Percentiles rank a stretch among this genome's conserved stretches.
phyloP scores from a whole-genome alignment of 1,284 basidiomycete species.

The Marasmius oreades region DNA sequence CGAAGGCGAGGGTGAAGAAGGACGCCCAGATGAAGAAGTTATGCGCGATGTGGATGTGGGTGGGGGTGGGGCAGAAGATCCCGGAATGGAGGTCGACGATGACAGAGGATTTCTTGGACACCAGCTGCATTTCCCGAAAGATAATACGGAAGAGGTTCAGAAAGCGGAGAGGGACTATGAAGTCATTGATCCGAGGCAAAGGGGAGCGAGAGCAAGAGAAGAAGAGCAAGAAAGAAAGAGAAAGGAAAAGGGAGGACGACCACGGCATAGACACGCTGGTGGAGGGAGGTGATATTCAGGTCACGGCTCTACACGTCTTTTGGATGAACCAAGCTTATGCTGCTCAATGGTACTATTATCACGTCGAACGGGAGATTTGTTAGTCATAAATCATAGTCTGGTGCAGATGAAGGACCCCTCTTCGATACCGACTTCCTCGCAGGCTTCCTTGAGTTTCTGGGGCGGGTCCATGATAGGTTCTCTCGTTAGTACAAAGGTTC shows the following conservation, averaged over 20 bases:
- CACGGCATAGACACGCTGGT: constrained; percentile 3
- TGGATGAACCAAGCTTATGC: too few species aligned
- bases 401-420: constrained; percentile 35
- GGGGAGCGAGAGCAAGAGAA: constrained; percentile 66
- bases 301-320: not conserved
- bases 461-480: constrained; percentile 52
- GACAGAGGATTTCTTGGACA: constrained; percentile 81
- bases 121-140: constrained; percentile 74
- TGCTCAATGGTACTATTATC: too few species aligned
- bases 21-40: constrained; percentile 21
- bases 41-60: constrained; percentile 23
- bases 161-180: constrained; percentile 90
- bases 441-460: constrained; percentile 35
- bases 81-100: constrained; percentile 75
- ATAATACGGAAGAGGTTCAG: constrained; percentile 67
- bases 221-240: constrained; percentile 59
- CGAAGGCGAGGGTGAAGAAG: constrained; percentile 32
- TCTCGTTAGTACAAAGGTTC: constrained; percentile 37
- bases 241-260: constrained; percentile 4
- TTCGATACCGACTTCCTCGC: constrained; percentile 35
- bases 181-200: constrained; percentile 76
- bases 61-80: constrained; percentile 36
- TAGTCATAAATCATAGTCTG: constrained; percentile 2
- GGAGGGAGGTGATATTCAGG: not conserved
- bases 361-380: not conserved